These are phyloP conservation scores for Acer campestre DNA, from an alignment of 345 rosid genomes.

Conservation along the genomic window DNA sequence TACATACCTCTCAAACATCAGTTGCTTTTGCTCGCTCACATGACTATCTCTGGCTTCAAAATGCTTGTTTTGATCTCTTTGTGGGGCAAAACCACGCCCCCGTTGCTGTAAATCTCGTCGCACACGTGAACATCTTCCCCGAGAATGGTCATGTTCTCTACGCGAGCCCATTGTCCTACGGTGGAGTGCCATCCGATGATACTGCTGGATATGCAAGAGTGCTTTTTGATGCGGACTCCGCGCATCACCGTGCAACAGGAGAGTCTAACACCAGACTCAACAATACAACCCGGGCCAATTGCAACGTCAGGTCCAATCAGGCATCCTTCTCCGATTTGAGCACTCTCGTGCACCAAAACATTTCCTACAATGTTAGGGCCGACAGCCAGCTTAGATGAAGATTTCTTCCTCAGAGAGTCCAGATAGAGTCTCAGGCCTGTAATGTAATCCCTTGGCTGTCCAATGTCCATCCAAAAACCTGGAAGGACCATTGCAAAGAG, in stretches of 20 bases:
- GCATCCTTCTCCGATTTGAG: conserved; percentile 94
- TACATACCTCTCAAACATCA: conserved; percentile 10
- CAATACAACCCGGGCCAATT: conserved; percentile 89
- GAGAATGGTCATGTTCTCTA: conserved; percentile 97
- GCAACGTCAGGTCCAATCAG: conserved; percentile 97
- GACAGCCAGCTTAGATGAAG: conserved; percentile 58
- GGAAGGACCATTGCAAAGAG: conserved; percentile 95
- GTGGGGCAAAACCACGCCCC: conserved; percentile 97
- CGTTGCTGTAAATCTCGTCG: conserved; percentile 95
- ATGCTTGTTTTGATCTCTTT: conserved; percentile 96
- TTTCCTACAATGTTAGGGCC: conserved; percentile 81
- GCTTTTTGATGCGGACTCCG: conserved; percentile 92
- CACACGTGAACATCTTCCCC: conserved; percentile 97
- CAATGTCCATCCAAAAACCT: conserved; percentile 99
- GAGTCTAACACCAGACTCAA: conserved; percentile 94
- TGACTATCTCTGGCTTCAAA: conserved; percentile 98
- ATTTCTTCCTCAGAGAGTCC: conserved; percentile 81
- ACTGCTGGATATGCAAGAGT: conserved; percentile 92
- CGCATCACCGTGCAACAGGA: conserved; percentile 98
- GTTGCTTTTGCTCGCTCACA: conserved; percentile 54
- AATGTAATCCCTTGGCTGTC: conserved; percentile 97
- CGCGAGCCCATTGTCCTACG: conserved; percentile 92
- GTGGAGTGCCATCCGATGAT: conserved; percentile 99
- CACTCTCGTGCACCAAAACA: conserved; percentile 83
- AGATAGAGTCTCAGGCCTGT: conserved; percentile 91